Evolutionary conservation across 2,329 filamentous ascomycete species (phyloP), one percentile per base, ranked within the genome.

Genomic region (Lecanoromycetidae sp.): DNA sequence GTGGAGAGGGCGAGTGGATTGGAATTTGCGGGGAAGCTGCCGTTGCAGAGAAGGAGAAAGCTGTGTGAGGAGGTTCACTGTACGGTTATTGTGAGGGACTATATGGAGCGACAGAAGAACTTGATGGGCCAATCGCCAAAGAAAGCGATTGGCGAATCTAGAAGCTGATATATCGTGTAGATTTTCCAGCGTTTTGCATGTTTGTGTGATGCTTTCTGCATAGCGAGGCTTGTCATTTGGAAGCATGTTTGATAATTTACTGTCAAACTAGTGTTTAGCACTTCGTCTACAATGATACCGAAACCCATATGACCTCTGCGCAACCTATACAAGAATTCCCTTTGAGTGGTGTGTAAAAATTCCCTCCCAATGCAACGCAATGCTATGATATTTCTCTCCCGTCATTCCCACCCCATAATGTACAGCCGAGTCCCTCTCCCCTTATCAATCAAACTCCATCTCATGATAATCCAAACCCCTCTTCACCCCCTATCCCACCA

Each of bases 1-100:
- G 80, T 98, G 29, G 91, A 98, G 75, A 76, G 87, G 54, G 90
- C 91, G 2, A 88, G 84, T 55, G 91, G 91, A 4, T 69, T 98
- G 58, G 87, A 95, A 62, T 98, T 98, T 66, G 86, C 86, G 23
- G 72, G 74, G 17, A 83, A 90, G 68, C 67, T 98, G 60, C 83
- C 87, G 5, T 63, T 72, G 2, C 71, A 79, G 59, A 76, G 88
- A 57, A 75, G 85, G 60, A 87, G 79, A 68, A 76, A 82, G 52
- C 70, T 98, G 44, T 98, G 91, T 65, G 73, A 84, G 55, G 90
- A 98, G 61, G 76, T 87, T n/a, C 76, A 72, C 52, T 98, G 91
- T 65, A 77, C 84, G 5, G 69, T 96, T 49, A 71, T 91, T 44
- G 82, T 96, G 50, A 82, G 80, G 63, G 87, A 98, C 56, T 98